Conservation (phyloP, 306 rosid genomes). For the Cicer bijugum region DNA sequence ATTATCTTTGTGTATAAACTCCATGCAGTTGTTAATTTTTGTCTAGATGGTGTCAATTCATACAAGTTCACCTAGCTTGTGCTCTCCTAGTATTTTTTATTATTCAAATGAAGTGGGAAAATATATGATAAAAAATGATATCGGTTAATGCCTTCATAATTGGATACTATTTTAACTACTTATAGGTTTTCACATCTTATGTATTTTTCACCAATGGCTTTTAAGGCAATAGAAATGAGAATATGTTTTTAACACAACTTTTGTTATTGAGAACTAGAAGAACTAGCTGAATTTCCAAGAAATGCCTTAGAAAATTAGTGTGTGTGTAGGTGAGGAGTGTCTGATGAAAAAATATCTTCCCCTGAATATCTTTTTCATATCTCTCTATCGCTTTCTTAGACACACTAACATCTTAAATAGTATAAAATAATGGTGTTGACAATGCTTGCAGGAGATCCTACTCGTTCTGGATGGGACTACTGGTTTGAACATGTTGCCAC, state of each 20-base stretch:
- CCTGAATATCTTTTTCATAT: neutral
- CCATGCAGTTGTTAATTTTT: constrained; percentile 14
- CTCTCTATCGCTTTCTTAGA: neutral
- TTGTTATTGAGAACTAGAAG: neutral
- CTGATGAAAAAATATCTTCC: neutral
- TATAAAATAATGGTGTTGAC: constrained; percentile 13
- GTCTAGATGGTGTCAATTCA: constrained; percentile 15
- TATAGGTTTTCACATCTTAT: constrained; percentile 1
- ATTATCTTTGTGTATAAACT: constrained; percentile 3
- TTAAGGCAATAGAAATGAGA: neutral
- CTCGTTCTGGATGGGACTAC: constrained; percentile 96
- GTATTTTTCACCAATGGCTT: neutral
- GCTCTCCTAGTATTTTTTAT: constrained; percentile 14
- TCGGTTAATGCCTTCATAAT: neutral
- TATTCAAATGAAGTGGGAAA: constrained; percentile 8
- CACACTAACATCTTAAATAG: neutral
- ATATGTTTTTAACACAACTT: neutral
- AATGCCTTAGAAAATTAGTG: neutral
- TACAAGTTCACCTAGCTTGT: neutral
- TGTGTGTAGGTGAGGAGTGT: constrained; percentile 1
- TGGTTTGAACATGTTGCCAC: constrained; percentile 98
- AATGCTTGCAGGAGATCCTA: constrained; percentile 79
- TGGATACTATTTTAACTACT: neutral
- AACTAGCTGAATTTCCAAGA: neutral
- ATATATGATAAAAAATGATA: neutral